Percentiles rank a stretch among this genome's conserved stretches.
Evolutionary conservation across 2,329 filamentous ascomycete genomes (phyloP).

Genomic region (Talaromyces piceae): DNA sequence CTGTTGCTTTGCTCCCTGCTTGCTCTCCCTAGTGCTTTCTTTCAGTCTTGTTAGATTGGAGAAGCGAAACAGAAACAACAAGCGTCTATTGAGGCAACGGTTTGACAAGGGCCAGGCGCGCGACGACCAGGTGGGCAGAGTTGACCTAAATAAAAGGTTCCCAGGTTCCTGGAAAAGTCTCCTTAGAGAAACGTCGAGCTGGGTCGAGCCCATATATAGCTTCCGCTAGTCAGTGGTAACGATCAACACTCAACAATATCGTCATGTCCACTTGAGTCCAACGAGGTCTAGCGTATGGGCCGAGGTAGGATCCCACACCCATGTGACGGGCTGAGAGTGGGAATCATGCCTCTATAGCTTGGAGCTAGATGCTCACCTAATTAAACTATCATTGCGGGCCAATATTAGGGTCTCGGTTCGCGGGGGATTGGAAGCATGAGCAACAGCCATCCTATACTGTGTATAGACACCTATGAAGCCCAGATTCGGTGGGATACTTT

Average conservation of each 20-base stretch:
- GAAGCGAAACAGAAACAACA: background rate
- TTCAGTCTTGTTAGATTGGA: background rate
- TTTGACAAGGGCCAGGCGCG: background rate
- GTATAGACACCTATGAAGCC: background rate
- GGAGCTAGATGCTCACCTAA: background rate
- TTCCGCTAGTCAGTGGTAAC: background rate
- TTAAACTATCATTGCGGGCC: slow-evolving; percentile 2
- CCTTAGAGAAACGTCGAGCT: background rate
- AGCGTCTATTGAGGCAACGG: background rate
- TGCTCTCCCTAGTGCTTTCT: background rate
- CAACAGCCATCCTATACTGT: no score
- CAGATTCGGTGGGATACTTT: background rate
- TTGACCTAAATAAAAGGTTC: slow-evolving; percentile 1
- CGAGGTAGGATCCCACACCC: background rate
- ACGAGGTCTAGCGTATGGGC: background rate
- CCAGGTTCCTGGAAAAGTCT: background rate
- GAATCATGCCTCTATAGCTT: background rate
- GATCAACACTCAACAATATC: background rate
- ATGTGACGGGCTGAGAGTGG: background rate
- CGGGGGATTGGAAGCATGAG: no score
- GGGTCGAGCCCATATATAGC: background rate
- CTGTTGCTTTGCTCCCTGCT: background rate
- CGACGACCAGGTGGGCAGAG: background rate
- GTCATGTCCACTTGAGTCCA: background rate
- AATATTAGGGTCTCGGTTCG: no score